Evolutionary conservation across 1,139 yeast genomes (phyloP).

Genomic region (Kluyveromyces sp.): DNA sequence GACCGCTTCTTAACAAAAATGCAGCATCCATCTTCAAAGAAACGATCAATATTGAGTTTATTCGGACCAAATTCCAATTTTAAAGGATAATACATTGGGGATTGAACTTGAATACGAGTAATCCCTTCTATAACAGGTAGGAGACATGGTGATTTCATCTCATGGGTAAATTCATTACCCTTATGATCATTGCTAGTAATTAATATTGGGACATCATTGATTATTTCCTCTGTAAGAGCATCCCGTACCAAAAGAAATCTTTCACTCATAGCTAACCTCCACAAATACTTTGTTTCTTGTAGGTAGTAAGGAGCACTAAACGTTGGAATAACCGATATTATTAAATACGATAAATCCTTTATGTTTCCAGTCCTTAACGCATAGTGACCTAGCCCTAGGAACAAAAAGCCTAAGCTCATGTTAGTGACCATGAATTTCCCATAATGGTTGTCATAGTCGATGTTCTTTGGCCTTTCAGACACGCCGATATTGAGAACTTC

Average conservation of each 20-base stretch:
- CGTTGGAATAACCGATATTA: constrained; percentile 65
- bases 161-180: constrained; percentile 15
- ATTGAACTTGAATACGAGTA: constrained; percentile 17
- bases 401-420: constrained; percentile 78
- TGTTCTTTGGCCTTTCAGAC: constrained; percentile 9
- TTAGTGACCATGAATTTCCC: constrained; percentile 77
- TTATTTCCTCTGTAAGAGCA: constrained; percentile 49
- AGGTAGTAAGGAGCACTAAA: constrained; percentile 74
- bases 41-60: constrained; percentile 15
- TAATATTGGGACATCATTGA: constrained; percentile 28
- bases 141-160: constrained; percentile 51
- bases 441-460: constrained; percentile 33
- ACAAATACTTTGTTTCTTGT: constrained; percentile 83
- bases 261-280: constrained; percentile 81
- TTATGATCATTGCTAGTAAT: constrained; percentile 41
- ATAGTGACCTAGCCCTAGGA: constrained; percentile 89
- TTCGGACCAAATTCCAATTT: constrained; percentile 18
- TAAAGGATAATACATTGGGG: constrained; percentile 24
- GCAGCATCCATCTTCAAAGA: constrained; percentile 24
- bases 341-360: constrained; percentile 39
- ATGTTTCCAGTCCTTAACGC: constrained; percentile 50
- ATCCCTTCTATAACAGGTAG: constrained; percentile 55
- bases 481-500: constrained; percentile 6
- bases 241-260: constrained; percentile 74
- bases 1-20: constrained; percentile 18